A percentile compares a stretch with the other conserved stretches of the same genome.
Conservation (phyloP, 2,329 filamentous ascomycete species). For the Pseudocercospora fuligena region DNA sequence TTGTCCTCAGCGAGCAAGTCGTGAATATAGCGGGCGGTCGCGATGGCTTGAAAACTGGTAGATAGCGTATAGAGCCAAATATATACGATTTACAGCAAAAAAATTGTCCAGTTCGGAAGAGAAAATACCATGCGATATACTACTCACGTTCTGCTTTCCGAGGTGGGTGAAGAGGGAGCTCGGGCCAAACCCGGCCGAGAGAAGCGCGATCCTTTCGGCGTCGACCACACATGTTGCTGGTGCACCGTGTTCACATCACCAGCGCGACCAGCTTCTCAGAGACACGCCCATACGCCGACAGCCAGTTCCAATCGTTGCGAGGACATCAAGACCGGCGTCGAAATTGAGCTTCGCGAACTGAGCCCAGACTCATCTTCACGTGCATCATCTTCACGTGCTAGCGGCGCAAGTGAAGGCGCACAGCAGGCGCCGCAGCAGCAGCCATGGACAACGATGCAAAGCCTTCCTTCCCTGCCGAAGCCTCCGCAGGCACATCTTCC, state of each 20-base stretch:
- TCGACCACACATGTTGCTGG: constrained; percentile 15
- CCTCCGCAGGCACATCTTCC: constrained; percentile 23
- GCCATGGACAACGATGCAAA: constrained; percentile 25
- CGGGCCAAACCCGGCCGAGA: neutral
- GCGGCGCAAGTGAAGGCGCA: constrained; percentile 18
- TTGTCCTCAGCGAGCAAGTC: neutral
- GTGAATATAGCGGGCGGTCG: neutral
- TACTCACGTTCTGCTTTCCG: constrained; percentile 15
- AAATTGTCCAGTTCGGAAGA: neutral
- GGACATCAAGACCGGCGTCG: neutral
- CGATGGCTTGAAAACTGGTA: neutral
- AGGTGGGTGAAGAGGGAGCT: neutral
- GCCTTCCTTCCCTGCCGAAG: constrained; percentile 7
- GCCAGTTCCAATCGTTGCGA: neutral
- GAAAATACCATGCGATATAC: constrained; percentile 12
- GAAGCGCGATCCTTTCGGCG: constrained; percentile 10
- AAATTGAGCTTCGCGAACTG: constrained; percentile 26
- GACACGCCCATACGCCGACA: constrained; percentile 1
- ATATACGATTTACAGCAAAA: neutral
- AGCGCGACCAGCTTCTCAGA: constrained; percentile 7
- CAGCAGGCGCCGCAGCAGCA: constrained; percentile 16
- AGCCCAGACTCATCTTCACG: constrained; percentile 13
- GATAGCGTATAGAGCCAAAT: neutral
- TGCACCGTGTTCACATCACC: constrained; percentile 28
- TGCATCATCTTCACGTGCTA: constrained; percentile 13